Conservation (phyloP, 2,329 filamentous ascomycete species). For the Arthrocladium fulminans region DNA sequence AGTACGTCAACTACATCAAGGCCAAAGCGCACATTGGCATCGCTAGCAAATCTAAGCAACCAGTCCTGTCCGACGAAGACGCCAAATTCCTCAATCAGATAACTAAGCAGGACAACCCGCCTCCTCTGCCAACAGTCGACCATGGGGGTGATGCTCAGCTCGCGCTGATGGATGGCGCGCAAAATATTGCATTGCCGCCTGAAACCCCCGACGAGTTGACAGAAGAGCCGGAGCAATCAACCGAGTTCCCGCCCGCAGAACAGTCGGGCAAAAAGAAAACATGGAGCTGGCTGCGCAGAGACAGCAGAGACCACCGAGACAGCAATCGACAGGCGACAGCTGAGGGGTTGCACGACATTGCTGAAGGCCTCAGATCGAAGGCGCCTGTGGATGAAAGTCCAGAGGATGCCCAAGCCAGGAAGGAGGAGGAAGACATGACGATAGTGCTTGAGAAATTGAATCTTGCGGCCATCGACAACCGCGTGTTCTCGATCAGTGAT, state of each 20-base stretch:
- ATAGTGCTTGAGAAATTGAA: slow-evolving; percentile 76
- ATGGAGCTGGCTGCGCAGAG: slow-evolving; percentile 34
- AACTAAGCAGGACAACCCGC: slow-evolving; percentile 36
- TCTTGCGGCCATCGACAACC: slow-evolving; percentile 73
- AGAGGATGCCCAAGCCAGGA: slow-evolving; percentile 38
- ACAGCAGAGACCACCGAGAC: slow-evolving; percentile 28
- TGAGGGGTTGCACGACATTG: slow-evolving; percentile 24
- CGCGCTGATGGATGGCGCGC: slow-evolving; percentile 37
- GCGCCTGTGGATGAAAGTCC: slow-evolving; percentile 21
- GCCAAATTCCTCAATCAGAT: slow-evolving; percentile 48
- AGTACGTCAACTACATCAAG: slow-evolving; percentile 38
- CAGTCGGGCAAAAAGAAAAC: slow-evolving; percentile 15
- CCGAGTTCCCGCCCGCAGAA: background rate
- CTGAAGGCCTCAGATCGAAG: slow-evolving; percentile 22
- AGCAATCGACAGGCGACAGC: slow-evolving; percentile 27
- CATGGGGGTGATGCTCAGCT: slow-evolving; percentile 35
- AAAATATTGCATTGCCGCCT: slow-evolving; percentile 41
- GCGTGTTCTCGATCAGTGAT: slow-evolving; percentile 71
- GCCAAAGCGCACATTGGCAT: slow-evolving; percentile 29
- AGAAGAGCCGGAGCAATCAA: slow-evolving; percentile 23
- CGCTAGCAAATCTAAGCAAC: slow-evolving; percentile 28
- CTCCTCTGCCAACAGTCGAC: slow-evolving; percentile 23
- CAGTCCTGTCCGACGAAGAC: slow-evolving; percentile 52
- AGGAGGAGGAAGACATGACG: slow-evolving; percentile 64
- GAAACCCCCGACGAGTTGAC: slow-evolving; percentile 36